Evolutionary conservation across 306 rosid genomes (phyloP).

Genomic region (Ormosia semicastrata): DNA sequence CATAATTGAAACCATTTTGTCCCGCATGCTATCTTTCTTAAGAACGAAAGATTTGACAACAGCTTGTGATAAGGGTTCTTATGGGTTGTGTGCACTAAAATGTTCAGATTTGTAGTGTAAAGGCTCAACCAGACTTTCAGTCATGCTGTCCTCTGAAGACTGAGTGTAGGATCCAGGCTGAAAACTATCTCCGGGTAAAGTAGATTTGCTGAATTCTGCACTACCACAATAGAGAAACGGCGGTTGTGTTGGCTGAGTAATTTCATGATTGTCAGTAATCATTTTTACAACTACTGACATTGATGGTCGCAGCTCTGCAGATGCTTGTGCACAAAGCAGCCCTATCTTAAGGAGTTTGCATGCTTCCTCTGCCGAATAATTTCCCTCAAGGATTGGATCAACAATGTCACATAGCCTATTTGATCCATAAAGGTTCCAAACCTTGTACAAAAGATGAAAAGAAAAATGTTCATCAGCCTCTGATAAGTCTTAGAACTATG

Average conservation of each 20-base stretch:
- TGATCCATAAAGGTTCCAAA: conserved; percentile 38
- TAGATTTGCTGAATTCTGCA: conserved; percentile 20
- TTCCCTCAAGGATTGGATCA: conserved; percentile 29
- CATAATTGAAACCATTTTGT: background rate
- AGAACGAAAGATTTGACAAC: background rate
- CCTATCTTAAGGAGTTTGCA: conserved; percentile 36
- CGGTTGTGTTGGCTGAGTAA: conserved; percentile 35
- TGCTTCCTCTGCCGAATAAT: conserved; percentile 19
- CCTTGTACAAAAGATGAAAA: conserved; percentile 17
- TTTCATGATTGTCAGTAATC: conserved; percentile 16
- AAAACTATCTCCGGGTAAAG: background rate
- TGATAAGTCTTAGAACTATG: background rate
- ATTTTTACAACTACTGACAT: conserved; percentile 38
- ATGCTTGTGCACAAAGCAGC: conserved; percentile 37
- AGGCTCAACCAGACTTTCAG: conserved; percentile 12
- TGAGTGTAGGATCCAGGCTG: conserved; percentile 19
- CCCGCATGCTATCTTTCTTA: background rate
- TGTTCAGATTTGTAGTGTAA: background rate
- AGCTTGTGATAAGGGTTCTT: background rate
- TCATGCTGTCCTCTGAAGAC: conserved; percentile 34
- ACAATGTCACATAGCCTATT: conserved; percentile 22
- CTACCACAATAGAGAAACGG: conserved; percentile 28
- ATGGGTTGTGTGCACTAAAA: background rate
- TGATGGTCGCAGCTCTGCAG: conserved; percentile 35
- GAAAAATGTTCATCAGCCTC: background rate